Base-by-base conservation (phyloP, 345 rosid genomes). In the Populus simonii region DNA sequence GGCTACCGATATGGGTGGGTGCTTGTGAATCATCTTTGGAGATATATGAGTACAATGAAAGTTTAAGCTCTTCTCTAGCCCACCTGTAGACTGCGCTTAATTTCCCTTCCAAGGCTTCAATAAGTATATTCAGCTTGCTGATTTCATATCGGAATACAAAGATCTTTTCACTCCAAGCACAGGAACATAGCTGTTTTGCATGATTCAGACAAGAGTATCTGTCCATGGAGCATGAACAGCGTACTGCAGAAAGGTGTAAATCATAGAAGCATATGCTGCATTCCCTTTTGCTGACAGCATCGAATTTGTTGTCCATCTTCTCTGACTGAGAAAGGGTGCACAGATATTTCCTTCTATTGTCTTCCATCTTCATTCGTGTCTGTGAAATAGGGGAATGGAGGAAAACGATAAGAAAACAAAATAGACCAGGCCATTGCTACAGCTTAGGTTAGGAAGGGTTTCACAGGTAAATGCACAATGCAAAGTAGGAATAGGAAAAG, bases 171-270 rank as follows among this genome's bases (percentile, higher is more conserved):
- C 80, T 85, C 90, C 87, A 84, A 70, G 85, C 79, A 84, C 98
- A 93, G 38, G 83, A 83, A 73, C 98, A 93, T 51, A 89, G 89
- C 76, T 82, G 92, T 85, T 87, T 88, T 71, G 81, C 85, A 81
- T 93, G 94, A 78, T 45, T 78, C 75, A 87, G 81, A 38, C 96
- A 93, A 4, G 90, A 84, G 81, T 85, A 91, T 61, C 80, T 86
- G 75, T 80, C 82, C 51, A 80, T 76, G n/a, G 88, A 91, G 80
- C 96, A 90, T 16, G 80, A 70, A 75, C 94, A 93, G 23, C 57
- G 41, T 16, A 74, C 93, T 33, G 96, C 92, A 7, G 98, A 93
- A 55, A 91, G 88, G 80, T 90, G 86, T 84, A 93, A 76, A 83
- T 93, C 94, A 29, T 43, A 86, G 70, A 76, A 84, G 82, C 96